Percentiles rank a stretch among this genome's conserved stretches.
These are phyloP conservation scores for Marsdenia floribunda DNA, from an alignment of 257 asterid genomes.

Conservation along the genomic window DNA sequence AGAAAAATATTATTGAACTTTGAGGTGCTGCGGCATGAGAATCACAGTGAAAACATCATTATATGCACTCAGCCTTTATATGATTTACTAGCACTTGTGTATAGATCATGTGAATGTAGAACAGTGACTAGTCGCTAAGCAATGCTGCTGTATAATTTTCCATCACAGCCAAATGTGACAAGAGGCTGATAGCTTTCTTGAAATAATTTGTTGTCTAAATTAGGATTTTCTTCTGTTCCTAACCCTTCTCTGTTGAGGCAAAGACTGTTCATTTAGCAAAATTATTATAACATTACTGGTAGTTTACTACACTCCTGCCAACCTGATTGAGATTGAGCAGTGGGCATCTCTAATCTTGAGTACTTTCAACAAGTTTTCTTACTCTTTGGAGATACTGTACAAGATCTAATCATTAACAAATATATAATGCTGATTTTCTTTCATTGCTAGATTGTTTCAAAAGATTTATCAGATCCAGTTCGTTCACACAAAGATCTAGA, in stretches of 20 bases:
- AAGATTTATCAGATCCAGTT: slow-evolving; percentile 91
- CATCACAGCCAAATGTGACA: neutral
- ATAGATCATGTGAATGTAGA: neutral
- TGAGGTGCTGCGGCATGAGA: neutral
- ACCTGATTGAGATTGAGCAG: neutral
- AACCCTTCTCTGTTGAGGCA: neutral
- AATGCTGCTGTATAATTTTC: neutral
- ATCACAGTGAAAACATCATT: neutral
- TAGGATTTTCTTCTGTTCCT: neutral
- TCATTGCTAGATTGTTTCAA: slow-evolving; percentile 71
- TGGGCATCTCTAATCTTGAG: neutral
- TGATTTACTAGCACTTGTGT: neutral
- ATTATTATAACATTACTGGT: neutral
- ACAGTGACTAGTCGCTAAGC: neutral
- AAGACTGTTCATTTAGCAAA: neutral
- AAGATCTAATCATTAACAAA: neutral
- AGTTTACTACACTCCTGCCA: neutral
- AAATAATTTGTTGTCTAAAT: neutral
- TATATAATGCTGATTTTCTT: slow-evolving; percentile 7
- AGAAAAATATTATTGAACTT: neutral
- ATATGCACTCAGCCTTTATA: neutral
- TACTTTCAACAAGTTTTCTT: neutral
- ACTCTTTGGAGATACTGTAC: neutral
- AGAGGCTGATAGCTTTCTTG: neutral
- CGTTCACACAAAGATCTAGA: slow-evolving; percentile 98